phyloP scores from a whole-genome alignment of 768 basidiomycete genomes.

The Tubosaeta brunneosetosa region DNA sequence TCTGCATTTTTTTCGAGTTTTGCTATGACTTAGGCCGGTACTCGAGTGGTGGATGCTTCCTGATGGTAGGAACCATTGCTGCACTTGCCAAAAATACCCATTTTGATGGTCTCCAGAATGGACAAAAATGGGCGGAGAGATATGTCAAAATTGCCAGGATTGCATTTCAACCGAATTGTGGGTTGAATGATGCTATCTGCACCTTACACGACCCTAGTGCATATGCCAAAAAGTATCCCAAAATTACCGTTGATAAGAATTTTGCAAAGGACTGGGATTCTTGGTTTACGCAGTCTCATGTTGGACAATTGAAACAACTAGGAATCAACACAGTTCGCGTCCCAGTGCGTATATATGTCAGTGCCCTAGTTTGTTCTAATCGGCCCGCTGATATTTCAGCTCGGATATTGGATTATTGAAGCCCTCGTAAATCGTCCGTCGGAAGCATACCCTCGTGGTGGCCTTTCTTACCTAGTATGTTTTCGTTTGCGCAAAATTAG shows the following conservation, averaged over 20 bases:
- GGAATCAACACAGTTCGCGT: slow-evolving; percentile 77
- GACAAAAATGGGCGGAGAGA: slow-evolving; percentile 67
- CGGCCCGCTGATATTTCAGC: slow-evolving; percentile 34
- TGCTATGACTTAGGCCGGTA: slow-evolving; percentile 50
- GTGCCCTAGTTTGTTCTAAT: neutral
- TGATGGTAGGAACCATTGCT: slow-evolving; percentile 36
- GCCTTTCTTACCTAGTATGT: slow-evolving; percentile 58
- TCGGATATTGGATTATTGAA: slow-evolving; percentile 83
- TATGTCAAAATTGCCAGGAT: slow-evolving; percentile 51
- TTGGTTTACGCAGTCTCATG: slow-evolving; percentile 68
- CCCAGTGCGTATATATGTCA: slow-evolving; percentile 44
- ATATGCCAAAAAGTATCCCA: slow-evolving; percentile 55
- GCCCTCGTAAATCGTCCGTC: slow-evolving; percentile 54
- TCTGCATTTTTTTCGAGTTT: neutral
- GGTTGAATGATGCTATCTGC: neutral
- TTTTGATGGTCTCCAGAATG: slow-evolving; percentile 45
- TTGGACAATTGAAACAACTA: slow-evolving; percentile 44
- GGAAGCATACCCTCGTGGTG: slow-evolving; percentile 69
- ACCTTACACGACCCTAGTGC: slow-evolving; percentile 36
- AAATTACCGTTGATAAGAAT: slow-evolving; percentile 45
- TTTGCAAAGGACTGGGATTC: slow-evolving; percentile 67
- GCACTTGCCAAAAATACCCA: neutral
- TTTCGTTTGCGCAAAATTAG: neutral
- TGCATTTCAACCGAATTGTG: slow-evolving; percentile 72
- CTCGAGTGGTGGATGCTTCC: slow-evolving; percentile 85